These are phyloP conservation scores for Pseudotulostoma volvatum DNA, from an alignment of 495 filamentous ascomycete genomes.

Conservation along the genomic window DNA sequence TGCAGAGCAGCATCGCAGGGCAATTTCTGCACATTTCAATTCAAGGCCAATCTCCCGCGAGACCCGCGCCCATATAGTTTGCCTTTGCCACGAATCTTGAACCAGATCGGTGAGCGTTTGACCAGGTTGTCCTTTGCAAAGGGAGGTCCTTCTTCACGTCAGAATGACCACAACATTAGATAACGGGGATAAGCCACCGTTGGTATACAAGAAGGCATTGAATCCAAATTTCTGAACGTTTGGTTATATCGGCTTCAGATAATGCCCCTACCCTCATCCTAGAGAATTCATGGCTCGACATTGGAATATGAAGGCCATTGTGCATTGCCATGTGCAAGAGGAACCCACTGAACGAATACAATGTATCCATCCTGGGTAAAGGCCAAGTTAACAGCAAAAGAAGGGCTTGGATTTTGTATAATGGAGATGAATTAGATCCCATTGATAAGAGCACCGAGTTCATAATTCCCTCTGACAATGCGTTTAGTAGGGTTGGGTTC, in stretches of 20 bases:
- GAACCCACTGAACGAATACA: constrained; percentile 25
- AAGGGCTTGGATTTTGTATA: constrained; percentile 32
- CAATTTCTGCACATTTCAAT: constrained; percentile 20
- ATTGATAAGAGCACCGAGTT: constrained; percentile 31
- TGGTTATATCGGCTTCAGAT: no score
- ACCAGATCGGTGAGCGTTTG: constrained; percentile 17
- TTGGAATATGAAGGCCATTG: constrained; percentile 31
- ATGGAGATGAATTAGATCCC: constrained; percentile 19
- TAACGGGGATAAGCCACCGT: constrained; percentile 16
- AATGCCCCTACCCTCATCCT: no score
- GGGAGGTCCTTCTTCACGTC: constrained; percentile 20
- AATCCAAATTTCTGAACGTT: constrained; percentile 22
- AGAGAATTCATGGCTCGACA: constrained; percentile 31
- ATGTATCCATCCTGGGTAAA: constrained; percentile 30
- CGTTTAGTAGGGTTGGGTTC: constrained; percentile 26
- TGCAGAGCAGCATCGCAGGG: constrained; percentile 19
- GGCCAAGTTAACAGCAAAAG: constrained; percentile 35
- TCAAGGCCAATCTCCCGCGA: constrained; percentile 17
- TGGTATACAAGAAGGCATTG: constrained; percentile 27
- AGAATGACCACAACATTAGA: neutral
- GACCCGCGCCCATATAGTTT: constrained; percentile 18
- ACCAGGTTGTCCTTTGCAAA: constrained; percentile 24
- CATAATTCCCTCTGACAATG: constrained; percentile 22
- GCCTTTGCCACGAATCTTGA: constrained; percentile 21
- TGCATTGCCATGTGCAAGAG: constrained; percentile 33